phyloP scores from a whole-genome alignment of 768 basidiomycete species.

The Cyclocybe cylindracea region DNA sequence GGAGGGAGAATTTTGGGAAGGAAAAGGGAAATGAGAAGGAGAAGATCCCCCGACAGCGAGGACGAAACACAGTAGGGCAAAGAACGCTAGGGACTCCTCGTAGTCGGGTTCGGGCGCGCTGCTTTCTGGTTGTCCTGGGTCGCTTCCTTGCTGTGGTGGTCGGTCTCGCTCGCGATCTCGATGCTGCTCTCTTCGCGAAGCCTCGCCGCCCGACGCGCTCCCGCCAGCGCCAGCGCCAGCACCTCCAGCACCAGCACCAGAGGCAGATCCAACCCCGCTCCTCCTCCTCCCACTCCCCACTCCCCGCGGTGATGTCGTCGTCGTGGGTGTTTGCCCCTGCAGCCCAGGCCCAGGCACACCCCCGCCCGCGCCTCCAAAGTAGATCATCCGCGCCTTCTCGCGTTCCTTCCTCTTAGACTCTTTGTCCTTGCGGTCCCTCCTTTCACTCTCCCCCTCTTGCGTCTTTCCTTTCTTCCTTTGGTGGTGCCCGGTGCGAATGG shows the following conservation, averaged over 20 bases:
- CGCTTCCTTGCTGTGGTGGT: background rate
- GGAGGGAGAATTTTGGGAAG: background rate
- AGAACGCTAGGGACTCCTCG: conserved; percentile 44
- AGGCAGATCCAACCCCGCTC: too few species aligned
- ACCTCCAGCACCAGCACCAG: conserved; percentile 3
- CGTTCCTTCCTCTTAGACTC: conserved; percentile 21
- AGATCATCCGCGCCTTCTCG: conserved; percentile 21
- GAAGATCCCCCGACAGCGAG: conserved; percentile 57
- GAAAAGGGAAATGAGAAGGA: background rate
- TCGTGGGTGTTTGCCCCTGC: too few species aligned
- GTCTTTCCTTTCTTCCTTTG: conserved; percentile 5
- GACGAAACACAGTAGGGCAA: conserved; percentile 56
- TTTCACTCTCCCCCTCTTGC: conserved; percentile 16
- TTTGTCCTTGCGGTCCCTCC: conserved; percentile 19
- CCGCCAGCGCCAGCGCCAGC: background rate
- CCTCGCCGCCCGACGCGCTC: background rate
- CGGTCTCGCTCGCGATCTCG: background rate
- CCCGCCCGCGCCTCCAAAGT: conserved; percentile 19
- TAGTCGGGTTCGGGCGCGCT: too few species aligned
- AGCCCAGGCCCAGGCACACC: too few species aligned
- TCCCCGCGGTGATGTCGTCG: too few species aligned
- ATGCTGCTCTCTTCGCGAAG: background rate
- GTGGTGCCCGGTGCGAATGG: too few species aligned
- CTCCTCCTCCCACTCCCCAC: background rate
- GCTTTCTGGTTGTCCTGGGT: background rate